Evolutionary conservation across 371 early-diverging fungal species (phyloP), one percentile per base, ranked within the genome.

Genomic region (Sporodiniella umbellata): DNA sequence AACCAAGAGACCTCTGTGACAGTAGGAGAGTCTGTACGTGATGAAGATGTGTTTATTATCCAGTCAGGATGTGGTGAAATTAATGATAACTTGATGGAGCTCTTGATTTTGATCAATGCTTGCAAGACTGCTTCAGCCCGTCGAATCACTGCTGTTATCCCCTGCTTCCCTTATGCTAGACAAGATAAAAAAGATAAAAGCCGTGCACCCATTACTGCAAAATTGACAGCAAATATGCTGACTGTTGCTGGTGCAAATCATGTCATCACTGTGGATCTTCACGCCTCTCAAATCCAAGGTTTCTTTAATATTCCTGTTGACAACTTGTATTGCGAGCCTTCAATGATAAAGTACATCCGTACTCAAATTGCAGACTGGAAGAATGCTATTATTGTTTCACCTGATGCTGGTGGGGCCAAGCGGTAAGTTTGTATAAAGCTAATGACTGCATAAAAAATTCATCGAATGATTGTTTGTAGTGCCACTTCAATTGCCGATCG

Each of bases 361-460:
- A 90, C 89, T 14, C 77, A 87, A 47, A 85, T 96, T 44, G 83
- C 86, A 23, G 85, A 92, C 53, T 91, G 80, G 72, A 70, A 81
- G 64, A 87, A 88, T 52, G 92, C 84, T 24, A 87, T 94, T 38
- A 94, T 98, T 68, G 94, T 96, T 30, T 91, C 92, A n/a, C 96
- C 96, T n/a, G 96, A 98, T 81, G 96, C 96, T 18, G 98, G 98
- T 53, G 98, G 98, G 51, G 96, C 96, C 42, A 98, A 98, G 68
- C 84, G 95, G 90, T 92, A 75, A 54, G 48, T 3, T 18, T 54
- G 88, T 6, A 35, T 14, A 35, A 35, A 35, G 4, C 30, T 10
- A 28, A 28, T n/a, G n/a, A n/a, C n/a, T n/a, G n/a, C n/a, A n/a
- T n/a, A n/a, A n/a, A n/a, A n/a, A n/a, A n/a, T n/a, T n/a, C n/a